Evolutionary conservation across 75 land plant species (phyloP).

Genomic region (Chamaecyparis obtusa): DNA sequence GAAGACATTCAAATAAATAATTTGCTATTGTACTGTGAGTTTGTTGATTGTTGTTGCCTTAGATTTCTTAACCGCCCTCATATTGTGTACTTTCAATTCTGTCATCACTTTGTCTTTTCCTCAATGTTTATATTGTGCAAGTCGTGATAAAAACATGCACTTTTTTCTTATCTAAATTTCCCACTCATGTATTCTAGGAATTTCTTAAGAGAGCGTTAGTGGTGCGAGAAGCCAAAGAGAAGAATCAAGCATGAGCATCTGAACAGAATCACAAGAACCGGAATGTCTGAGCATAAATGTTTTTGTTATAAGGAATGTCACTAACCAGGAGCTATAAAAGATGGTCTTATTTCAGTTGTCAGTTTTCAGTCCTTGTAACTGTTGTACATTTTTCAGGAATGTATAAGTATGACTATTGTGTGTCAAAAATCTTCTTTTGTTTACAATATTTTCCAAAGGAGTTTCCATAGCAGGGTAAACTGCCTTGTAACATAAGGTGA

Average conservation of each 20-base stretch:
- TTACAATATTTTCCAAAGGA: neutral
- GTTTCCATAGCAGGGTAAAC: neutral
- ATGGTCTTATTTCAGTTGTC: neutral
- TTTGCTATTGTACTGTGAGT: neutral
- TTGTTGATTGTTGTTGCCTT: neutral
- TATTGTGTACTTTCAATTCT: neutral
- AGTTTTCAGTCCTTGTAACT: neutral
- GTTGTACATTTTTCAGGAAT: neutral
- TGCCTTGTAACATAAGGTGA: neutral
- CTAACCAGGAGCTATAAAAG: neutral
- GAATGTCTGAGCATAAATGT: neutral
- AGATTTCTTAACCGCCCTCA: neutral
- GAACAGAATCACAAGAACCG: neutral
- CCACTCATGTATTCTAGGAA: neutral
- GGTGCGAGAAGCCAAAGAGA: constrained; percentile 13
- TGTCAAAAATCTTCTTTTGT: neutral
- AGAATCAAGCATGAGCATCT: neutral
- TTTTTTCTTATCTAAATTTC: neutral
- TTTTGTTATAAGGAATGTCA: neutral
- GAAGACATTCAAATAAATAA: neutral
- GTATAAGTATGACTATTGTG: neutral
- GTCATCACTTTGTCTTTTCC: neutral
- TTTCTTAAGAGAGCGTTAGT: constrained; percentile 14
- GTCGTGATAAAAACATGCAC: neutral
- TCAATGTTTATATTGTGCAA: neutral